Percentiles rank a stretch among this genome's conserved stretches.
Conservation (phyloP, 169 alveolate genomes). For the Toxoplasma gondii region DNA sequence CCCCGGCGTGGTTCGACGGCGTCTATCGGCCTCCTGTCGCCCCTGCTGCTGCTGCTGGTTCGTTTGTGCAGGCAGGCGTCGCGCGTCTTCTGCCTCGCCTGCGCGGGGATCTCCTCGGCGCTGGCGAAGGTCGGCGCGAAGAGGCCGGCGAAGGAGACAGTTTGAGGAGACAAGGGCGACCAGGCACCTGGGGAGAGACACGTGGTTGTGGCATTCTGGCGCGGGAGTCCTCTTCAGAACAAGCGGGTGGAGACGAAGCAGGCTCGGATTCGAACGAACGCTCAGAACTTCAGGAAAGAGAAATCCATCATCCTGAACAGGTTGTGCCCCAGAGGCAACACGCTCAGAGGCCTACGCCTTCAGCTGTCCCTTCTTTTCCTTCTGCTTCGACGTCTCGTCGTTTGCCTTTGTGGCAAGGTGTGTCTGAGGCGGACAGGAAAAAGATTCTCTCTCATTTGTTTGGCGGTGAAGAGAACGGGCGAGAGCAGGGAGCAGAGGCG, state of each 20-base stretch:
- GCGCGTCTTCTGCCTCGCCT: neutral
- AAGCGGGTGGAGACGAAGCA: neutral
- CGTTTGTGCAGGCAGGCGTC: neutral
- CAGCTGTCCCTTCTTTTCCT: neutral
- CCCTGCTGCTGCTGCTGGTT: neutral
- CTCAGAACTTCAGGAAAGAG: no score
- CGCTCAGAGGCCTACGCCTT: no score
- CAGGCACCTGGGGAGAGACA: neutral
- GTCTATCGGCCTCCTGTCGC: neutral
- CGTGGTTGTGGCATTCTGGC: neutral
- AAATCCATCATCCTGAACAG: no score
- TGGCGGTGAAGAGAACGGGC: neutral
- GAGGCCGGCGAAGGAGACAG: neutral
- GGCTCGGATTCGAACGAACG: no score
- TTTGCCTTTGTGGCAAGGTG: neutral
- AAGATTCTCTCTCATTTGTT: neutral
- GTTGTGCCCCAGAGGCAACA: no score
- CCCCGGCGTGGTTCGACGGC: constrained; percentile 30
- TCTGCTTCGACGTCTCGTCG: neutral
- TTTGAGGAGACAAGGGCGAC: neutral
- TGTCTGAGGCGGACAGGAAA: neutral
- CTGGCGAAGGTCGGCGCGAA: neutral
- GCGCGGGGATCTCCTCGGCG: neutral
- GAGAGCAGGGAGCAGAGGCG: neutral
- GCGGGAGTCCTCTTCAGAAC: neutral